Conservation (phyloP, 2,329 filamentous ascomycete genomes). For the Alternaria atra region DNA sequence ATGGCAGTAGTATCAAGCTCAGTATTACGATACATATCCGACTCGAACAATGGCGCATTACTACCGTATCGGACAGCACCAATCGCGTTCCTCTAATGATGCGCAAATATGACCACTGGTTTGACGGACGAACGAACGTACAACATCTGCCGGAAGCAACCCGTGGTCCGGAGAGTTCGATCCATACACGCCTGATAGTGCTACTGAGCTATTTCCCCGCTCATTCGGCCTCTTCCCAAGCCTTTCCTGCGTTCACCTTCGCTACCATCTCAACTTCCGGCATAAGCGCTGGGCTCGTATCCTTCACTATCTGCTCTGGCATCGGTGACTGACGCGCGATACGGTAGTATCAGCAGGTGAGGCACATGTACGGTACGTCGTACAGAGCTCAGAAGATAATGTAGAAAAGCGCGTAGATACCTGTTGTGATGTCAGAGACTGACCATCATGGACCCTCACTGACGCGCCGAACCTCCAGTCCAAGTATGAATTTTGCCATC, state of each 20-base stretch:
- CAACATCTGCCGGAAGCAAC: neutral
- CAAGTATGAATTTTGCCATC: neutral
- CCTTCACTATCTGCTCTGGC: neutral
- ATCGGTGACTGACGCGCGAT: neutral
- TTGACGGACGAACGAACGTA: neutral
- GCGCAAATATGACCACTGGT: neutral
- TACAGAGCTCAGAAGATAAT: neutral
- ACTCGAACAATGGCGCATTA: neutral
- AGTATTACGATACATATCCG: neutral
- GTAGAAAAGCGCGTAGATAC: neutral
- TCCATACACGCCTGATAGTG: neutral
- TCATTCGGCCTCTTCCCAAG: neutral
- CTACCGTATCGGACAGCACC: neutral
- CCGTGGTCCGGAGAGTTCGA: neutral
- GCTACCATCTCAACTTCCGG: constrained; percentile 3
- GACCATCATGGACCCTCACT: neutral
- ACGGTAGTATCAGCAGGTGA: neutral
- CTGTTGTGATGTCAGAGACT: neutral
- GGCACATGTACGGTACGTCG: neutral
- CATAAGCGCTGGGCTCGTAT: neutral
- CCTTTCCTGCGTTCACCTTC: constrained; percentile 1
- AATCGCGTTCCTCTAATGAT: neutral
- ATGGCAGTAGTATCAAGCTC: neutral
- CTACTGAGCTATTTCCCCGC: neutral
- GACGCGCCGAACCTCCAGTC: neutral